A percentile compares a stretch with the other conserved stretches of the same genome.
Evolutionary conservation across 2,329 filamentous ascomycete genomes (phyloP).

Genomic region (Coleophoma cylindrospora): DNA sequence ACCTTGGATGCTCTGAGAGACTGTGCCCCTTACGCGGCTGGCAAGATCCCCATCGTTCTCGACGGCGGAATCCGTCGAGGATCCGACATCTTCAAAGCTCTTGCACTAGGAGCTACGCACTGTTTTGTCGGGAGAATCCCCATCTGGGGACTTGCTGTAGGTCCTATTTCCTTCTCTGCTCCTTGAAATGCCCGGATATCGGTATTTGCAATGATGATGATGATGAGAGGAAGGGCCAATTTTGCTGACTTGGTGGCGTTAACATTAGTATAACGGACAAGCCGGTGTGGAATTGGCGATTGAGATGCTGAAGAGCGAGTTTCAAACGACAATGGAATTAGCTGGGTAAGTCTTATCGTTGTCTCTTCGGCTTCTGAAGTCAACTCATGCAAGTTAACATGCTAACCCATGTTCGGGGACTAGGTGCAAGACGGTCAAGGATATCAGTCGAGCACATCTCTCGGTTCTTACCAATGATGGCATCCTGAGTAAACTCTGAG

Average conservation of each 20-base stretch:
- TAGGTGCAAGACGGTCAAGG: no score
- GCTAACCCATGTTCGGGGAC: no score
- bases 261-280: slow-evolving; percentile 47
- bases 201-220: no score
- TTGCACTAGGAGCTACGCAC: slow-evolving; percentile 45
- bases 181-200: no score
- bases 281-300: slow-evolving; percentile 54
- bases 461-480: no score
- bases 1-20: slow-evolving; percentile 50
- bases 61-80: slow-evolving; percentile 53
- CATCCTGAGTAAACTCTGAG: no score
- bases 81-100: slow-evolving; percentile 49
- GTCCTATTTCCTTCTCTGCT: background rate
- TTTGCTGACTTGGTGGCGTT: background rate
- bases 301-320: slow-evolving; percentile 20
- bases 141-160: slow-evolving; percentile 38
- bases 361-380: no score
- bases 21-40: slow-evolving; percentile 47
- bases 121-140: slow-evolving; percentile 52
- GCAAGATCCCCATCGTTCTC: slow-evolving; percentile 53
- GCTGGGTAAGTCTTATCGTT: background rate
- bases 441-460: no score
- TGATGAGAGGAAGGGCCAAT: no score
- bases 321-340: slow-evolving; percentile 1
- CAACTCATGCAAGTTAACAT: no score